Conservation (phyloP, 2,329 filamentous ascomycete species). For the Penicillium frequentans region DNA sequence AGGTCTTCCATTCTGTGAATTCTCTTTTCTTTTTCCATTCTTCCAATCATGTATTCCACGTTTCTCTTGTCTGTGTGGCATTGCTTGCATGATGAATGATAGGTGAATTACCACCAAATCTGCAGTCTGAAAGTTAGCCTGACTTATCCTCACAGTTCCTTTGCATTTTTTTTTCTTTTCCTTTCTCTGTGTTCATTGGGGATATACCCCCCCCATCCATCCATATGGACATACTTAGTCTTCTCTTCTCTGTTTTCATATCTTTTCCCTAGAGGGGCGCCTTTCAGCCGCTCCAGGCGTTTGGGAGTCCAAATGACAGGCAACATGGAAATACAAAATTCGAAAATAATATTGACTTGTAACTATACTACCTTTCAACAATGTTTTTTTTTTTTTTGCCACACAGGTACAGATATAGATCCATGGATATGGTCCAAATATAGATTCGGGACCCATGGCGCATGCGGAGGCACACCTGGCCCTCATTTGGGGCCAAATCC, state of each 20-base stretch:
- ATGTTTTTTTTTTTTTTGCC: no score
- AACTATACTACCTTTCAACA: neutral
- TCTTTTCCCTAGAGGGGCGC: slow-evolving; percentile 18
- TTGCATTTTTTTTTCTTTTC: neutral
- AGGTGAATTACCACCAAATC: neutral
- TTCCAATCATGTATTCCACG: slow-evolving; percentile 21
- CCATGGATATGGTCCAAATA: neutral
- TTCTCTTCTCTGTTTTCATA: slow-evolving; percentile 13
- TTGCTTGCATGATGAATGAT: neutral
- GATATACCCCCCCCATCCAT: slow-evolving; percentile 4
- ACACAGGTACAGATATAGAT: neutral
- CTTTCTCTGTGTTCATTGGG: slow-evolving; percentile 11
- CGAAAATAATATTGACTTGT: neutral
- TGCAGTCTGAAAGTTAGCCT: neutral
- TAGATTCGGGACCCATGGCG: slow-evolving; percentile 15
- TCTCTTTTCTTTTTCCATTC: slow-evolving; percentile 7
- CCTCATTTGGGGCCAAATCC: neutral
- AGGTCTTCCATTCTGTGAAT: slow-evolving; percentile 16
- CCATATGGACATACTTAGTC: slow-evolving; percentile 18
- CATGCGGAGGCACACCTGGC: neutral
- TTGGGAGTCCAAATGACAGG: slow-evolving; percentile 18
- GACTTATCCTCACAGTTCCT: slow-evolving; percentile 1
- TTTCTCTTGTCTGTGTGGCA: slow-evolving; percentile 12
- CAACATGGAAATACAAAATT: slow-evolving; percentile 15
- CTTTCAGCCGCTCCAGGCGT: slow-evolving; percentile 18